Percentiles rank a stretch among this genome's conserved stretches.
Evolutionary conservation across 2,329 filamentous ascomycete genomes (phyloP).

Genomic region (Teratosphaeria pseudoeucalypti): DNA sequence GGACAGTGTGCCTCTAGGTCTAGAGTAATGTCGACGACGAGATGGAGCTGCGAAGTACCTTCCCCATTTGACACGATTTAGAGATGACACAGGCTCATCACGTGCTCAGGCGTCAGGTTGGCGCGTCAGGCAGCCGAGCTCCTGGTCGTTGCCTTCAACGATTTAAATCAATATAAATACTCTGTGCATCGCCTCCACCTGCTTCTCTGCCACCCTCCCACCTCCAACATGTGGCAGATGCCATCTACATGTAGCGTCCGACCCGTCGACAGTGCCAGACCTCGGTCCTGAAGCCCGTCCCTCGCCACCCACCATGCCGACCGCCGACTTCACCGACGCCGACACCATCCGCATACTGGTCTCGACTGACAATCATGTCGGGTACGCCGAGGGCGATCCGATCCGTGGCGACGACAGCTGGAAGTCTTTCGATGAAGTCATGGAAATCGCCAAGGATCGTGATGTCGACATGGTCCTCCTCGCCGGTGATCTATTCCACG

Average conservation of each 20-base stretch:
- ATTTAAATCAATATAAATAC: not conserved
- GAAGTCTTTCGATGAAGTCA: constrained; percentile 90
- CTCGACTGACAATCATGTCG: constrained; percentile 95
- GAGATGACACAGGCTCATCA: not conserved
- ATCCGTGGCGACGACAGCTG: constrained; percentile 96
- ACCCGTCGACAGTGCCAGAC: not conserved
- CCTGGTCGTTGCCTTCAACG: not conserved
- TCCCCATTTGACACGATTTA: not conserved
- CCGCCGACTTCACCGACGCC: constrained; percentile 33
- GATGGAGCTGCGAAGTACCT: constrained; percentile 1
- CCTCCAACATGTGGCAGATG: constrained; percentile 9
- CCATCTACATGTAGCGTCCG: constrained; percentile 5
- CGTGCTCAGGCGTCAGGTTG: not conserved
- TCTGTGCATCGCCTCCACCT: not conserved
- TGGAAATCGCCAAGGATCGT: constrained; percentile 72
- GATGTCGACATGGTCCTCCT: constrained; percentile 98
- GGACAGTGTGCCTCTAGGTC: not conserved
- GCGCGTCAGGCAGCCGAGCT: not conserved
- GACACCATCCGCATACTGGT: constrained; percentile 93
- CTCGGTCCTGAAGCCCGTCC: not conserved
- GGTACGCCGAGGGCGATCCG: constrained; percentile 85
- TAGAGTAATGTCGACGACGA: not conserved
- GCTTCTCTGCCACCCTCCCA: not conserved
- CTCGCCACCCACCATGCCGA: not conserved
- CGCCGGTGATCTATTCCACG: constrained; percentile 90